These are phyloP conservation scores for Pyrenochaeta sp. DNA, from an alignment of 2,329 filamentous ascomycete species.

Conservation along the genomic window DNA sequence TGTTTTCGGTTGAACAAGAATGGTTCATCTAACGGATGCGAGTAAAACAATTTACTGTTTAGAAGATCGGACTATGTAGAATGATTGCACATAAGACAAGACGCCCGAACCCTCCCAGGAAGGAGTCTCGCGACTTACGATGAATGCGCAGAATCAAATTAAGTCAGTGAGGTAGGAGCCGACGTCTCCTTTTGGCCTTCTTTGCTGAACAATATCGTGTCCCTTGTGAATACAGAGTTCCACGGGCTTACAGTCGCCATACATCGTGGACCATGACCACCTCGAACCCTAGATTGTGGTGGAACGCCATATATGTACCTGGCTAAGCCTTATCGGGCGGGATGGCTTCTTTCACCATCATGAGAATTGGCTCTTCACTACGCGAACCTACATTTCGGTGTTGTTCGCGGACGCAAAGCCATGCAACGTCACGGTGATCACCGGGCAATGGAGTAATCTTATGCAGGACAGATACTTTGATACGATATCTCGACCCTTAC, in stretches of 20 bases:
- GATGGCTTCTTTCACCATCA: not conserved
- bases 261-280: not conserved
- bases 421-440: conserved; percentile 1
- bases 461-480: not conserved
- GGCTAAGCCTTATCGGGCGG: not conserved
- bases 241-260: not conserved
- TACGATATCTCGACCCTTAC: not conserved
- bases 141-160: not conserved
- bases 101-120: not conserved
- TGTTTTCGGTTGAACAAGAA: not conserved
- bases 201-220: not conserved
- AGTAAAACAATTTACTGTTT: not conserved
- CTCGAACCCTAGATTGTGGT: not conserved
- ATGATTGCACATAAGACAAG: not conserved
- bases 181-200: not conserved
- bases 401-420: not conserved
- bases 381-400: not conserved
- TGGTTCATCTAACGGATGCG: not conserved
- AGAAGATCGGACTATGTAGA: not conserved
- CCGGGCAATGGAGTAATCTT: not conserved
- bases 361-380: not conserved
- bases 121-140: not conserved
- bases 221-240: not conserved
- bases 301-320: not conserved
- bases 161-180: not conserved